Conservation (phyloP, 352 stramenopile genomes). For the Blastocystis sp. region DNA sequence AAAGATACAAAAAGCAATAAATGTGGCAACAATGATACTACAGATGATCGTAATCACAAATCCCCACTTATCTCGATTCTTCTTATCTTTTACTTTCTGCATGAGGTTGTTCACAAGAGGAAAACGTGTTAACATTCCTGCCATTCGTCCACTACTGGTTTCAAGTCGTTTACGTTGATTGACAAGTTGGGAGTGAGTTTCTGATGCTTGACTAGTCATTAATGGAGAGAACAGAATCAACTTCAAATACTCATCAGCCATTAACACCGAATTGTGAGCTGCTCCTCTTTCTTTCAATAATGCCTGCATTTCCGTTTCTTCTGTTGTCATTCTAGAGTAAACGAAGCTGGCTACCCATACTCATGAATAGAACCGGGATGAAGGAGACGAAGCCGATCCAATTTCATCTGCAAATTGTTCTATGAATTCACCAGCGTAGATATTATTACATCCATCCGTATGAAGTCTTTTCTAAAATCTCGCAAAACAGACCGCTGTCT, state of each 20-base stretch:
- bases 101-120: background rate
- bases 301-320: constrained; percentile 32
- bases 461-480: constrained; percentile 39
- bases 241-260: constrained; percentile 58
- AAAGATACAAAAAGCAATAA: constrained; percentile 30
- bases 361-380: background rate
- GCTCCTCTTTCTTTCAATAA: constrained; percentile 35
- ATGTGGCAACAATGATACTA: constrained; percentile 35
- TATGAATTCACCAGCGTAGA: background rate
- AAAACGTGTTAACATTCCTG: constrained; percentile 9
- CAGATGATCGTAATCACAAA: background rate
- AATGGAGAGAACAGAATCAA: background rate
- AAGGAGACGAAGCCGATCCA: constrained; percentile 4
- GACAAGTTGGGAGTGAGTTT: constrained; percentile 14
- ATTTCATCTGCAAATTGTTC: constrained; percentile 36
- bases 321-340: constrained; percentile 25
- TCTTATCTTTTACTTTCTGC: background rate
- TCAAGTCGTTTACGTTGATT: constrained; percentile 44
- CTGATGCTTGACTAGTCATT: background rate
- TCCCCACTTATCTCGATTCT: constrained; percentile 31
- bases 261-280: constrained; percentile 12
- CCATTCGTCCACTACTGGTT: background rate
- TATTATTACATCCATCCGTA: background rate
- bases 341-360: background rate
- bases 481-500: constrained; percentile 11